Conservation (phyloP, 805 yeast species). For the Saturnispora bothae region DNA sequence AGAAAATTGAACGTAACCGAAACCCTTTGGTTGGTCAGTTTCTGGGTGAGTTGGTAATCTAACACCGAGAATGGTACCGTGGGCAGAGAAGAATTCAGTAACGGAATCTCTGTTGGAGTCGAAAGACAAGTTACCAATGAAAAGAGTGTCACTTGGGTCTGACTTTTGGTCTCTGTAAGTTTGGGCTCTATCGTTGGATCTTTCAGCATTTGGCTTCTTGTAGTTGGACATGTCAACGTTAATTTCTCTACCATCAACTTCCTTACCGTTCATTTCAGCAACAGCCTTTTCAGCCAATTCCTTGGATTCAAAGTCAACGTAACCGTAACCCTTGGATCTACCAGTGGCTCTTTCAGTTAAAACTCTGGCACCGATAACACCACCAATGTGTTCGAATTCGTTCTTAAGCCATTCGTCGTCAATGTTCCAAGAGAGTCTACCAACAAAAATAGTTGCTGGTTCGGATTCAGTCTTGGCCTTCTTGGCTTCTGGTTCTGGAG, state of each 20-base stretch:
- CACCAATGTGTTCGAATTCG: conserved; percentile 76
- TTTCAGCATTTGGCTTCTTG: conserved; percentile 44
- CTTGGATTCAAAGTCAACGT: conserved; percentile 82
- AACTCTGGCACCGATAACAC: conserved; percentile 83
- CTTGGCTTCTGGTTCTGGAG: conserved; percentile 37
- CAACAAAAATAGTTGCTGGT: conserved; percentile 88
- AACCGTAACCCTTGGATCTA: conserved; percentile 94
- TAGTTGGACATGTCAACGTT: conserved; percentile 87
- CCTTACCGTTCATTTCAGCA: conserved; percentile 77
- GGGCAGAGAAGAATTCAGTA: conserved; percentile 59
- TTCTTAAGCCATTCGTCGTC: conserved; percentile 89
- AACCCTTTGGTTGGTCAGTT: conserved; percentile 98
- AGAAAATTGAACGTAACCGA: conserved; percentile 92
- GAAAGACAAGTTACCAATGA: conserved; percentile 94
- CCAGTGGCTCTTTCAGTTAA: conserved; percentile 78
- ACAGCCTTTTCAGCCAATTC: conserved; percentile 80
- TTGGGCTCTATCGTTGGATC: conserved; percentile 68
- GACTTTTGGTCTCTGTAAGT: conserved; percentile 86
- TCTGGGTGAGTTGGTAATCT: conserved; percentile 98
- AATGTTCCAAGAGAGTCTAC: conserved; percentile 93
- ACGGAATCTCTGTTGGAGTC: conserved; percentile 73
- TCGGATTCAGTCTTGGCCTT: conserved; percentile 41
- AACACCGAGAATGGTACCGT: conserved; percentile 78
- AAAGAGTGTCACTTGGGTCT: conserved; percentile 89
- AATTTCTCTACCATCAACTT: conserved; percentile 94